These are phyloP conservation scores for Magnolia officinalis DNA, from an alignment of 164 flowering plant genomes.

Conservation along the genomic window DNA sequence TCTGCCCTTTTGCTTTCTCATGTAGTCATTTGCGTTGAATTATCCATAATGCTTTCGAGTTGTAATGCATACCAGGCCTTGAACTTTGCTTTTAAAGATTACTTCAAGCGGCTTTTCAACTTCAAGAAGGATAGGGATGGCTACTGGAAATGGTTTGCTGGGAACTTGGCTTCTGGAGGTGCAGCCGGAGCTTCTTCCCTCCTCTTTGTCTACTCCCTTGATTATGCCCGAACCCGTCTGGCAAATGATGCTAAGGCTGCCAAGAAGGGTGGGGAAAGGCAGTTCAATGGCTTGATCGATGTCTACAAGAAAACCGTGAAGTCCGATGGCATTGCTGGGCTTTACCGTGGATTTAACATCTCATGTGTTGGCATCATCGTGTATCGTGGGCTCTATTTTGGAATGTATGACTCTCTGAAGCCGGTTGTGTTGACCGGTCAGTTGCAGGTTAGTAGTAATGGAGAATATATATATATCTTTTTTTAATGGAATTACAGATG, in stretches of 20 bases:
- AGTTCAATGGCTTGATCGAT: constrained; percentile 17
- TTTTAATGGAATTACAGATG: not conserved
- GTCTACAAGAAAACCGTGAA: constrained; percentile 19
- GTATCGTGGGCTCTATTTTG: constrained; percentile 22
- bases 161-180: constrained; percentile 23
- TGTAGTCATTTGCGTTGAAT: not conserved
- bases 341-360: constrained; percentile 23
- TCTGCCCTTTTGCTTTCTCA: not conserved
- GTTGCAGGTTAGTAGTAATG: constrained; percentile 6
- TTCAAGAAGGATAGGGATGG: constrained; percentile 19
- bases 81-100: constrained; percentile 23
- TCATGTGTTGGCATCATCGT: constrained; percentile 22
- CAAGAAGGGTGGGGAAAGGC: constrained; percentile 23
- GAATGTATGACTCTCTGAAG: constrained; percentile 21
- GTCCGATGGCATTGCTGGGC: constrained; percentile 19
- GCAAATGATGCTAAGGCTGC: constrained; percentile 21
- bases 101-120: constrained; percentile 22
- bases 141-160: constrained; percentile 26
- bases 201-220: constrained; percentile 19
- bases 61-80: constrained; percentile 7
- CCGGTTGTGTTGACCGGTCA: constrained; percentile 13
- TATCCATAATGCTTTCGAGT: not conserved
- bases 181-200: constrained; percentile 22
- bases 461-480: no score
- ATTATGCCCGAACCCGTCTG: constrained; percentile 20